Conservation (phyloP, 2,329 filamentous ascomycete genomes). For the Plenodomus tracheiphilus region DNA sequence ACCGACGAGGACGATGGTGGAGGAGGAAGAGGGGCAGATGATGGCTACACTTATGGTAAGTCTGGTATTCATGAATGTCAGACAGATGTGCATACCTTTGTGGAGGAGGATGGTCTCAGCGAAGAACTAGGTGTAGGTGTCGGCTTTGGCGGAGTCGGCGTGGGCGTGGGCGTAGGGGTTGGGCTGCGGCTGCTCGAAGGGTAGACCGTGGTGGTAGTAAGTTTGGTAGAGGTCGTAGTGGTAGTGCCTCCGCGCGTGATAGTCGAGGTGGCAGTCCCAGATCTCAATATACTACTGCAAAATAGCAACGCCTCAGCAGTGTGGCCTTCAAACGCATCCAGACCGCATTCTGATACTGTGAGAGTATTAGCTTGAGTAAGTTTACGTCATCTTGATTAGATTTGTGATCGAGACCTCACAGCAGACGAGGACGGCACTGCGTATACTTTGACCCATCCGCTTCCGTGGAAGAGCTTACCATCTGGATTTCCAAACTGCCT, state of each 20-base stretch:
- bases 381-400: background rate
- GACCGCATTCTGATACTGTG: constrained; percentile 27
- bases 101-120: constrained; percentile 7
- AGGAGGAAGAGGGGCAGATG: constrained; percentile 8
- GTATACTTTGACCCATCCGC: too few relatives aligned
- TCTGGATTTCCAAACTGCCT: constrained; percentile 28
- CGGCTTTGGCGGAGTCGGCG: constrained; percentile 16
- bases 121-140: constrained; percentile 7
- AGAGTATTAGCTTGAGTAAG: background rate
- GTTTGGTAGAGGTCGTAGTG: constrained; percentile 27
- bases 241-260: constrained; percentile 19
- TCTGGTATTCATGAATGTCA: background rate
- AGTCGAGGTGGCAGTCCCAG: constrained; percentile 30
- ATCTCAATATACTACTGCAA: constrained; percentile 34
- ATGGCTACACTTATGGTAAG: background rate
- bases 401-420: too few relatives aligned
- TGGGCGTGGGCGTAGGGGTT: constrained; percentile 10
- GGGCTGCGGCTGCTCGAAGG: constrained; percentile 13
- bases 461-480: constrained; percentile 26
- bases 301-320: constrained; percentile 34
- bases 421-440: too few relatives aligned
- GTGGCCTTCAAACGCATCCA: constrained; percentile 37
- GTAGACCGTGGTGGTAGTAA: constrained; percentile 26
- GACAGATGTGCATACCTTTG: background rate
- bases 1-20: constrained; percentile 10